Percentiles rank a stretch among this genome's conserved stretches.
Conservation (phyloP, 768 basidiomycete genomes). For the Rhodotorula taiwanensis region DNA sequence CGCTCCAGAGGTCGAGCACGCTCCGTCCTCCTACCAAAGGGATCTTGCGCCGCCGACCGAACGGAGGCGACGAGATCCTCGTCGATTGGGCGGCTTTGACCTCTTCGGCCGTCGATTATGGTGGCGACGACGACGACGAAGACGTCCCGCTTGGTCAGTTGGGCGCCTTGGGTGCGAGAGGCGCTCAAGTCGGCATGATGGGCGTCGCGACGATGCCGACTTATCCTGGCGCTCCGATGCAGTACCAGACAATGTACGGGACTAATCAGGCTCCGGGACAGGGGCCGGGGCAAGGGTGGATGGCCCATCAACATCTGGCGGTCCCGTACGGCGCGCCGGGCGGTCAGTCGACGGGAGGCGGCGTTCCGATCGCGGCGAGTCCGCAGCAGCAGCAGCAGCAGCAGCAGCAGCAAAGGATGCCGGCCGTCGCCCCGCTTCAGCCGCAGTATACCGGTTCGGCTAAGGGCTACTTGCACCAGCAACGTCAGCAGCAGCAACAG, state of each 20-base stretch:
- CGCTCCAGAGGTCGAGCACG: background rate
- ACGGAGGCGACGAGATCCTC: slow-evolving; percentile 6
- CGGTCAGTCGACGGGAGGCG: background rate
- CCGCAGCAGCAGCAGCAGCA: no score
- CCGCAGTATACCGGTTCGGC: slow-evolving; percentile 31
- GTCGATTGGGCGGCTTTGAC: slow-evolving; percentile 32
- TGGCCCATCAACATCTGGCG: background rate
- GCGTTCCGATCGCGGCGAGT: background rate
- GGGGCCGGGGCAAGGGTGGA: background rate
- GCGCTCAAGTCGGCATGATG: slow-evolving; percentile 21
- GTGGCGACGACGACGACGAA: slow-evolving; percentile 5
- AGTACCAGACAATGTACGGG: background rate
- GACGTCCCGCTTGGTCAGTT: slow-evolving; percentile 21
- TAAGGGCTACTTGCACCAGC: slow-evolving; percentile 24
- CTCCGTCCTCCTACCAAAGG: background rate
- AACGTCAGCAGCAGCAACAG: background rate
- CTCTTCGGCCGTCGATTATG: background rate
- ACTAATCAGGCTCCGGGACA: no score
- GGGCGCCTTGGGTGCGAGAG: slow-evolving; percentile 21
- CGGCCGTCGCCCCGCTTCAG: slow-evolving; percentile 14
- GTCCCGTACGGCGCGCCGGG: background rate
- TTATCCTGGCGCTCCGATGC: no score
- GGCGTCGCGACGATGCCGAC: slow-evolving; percentile 1
- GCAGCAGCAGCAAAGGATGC: background rate
- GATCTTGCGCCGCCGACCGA: background rate